Evolutionary conservation across 306 rosid species (phyloP).

Genomic region (Vigna radiata): DNA sequence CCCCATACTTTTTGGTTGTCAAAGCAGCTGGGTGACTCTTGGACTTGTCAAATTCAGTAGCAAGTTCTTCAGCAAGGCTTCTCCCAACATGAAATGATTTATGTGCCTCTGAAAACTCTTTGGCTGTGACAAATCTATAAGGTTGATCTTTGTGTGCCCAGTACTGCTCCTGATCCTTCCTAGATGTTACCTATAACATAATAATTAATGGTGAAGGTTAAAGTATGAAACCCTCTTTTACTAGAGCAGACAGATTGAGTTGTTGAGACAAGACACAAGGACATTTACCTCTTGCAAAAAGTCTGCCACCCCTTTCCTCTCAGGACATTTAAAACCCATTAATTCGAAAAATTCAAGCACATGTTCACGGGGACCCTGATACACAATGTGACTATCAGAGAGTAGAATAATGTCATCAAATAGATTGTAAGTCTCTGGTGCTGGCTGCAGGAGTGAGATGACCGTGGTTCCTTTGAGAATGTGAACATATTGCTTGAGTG

Average conservation of each 20-base stretch:
- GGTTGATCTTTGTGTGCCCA: constrained; percentile 58
- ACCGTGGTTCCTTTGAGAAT: constrained; percentile 62
- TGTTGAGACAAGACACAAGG: constrained; percentile 12
- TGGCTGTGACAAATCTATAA: constrained; percentile 57
- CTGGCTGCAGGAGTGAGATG: constrained; percentile 70
- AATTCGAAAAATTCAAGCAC: constrained; percentile 59
- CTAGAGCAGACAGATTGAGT: not conserved
- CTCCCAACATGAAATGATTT: constrained; percentile 57
- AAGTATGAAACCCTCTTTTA: not conserved
- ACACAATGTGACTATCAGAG: constrained; percentile 68
- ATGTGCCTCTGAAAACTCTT: constrained; percentile 56
- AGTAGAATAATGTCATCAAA: constrained; percentile 70
- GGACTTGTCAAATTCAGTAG: constrained; percentile 60
- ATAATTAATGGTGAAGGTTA: constrained; percentile 10
- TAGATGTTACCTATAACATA: constrained; percentile 63
- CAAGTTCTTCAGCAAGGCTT: constrained; percentile 52
- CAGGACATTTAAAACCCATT: constrained; percentile 65
- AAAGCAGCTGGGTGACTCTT: constrained; percentile 66
- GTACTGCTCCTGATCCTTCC: constrained; percentile 69
- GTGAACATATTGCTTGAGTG: constrained; percentile 61
- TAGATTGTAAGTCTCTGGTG: constrained; percentile 73
- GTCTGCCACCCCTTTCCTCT: constrained; percentile 69
- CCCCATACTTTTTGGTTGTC: constrained; percentile 60
- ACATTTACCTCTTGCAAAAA: constrained; percentile 67
- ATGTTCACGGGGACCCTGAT: constrained; percentile 62